These are phyloP conservation scores for Lasiodiplodia citricola DNA, from an alignment of 2,329 filamentous ascomycete genomes.

Conservation along the genomic window DNA sequence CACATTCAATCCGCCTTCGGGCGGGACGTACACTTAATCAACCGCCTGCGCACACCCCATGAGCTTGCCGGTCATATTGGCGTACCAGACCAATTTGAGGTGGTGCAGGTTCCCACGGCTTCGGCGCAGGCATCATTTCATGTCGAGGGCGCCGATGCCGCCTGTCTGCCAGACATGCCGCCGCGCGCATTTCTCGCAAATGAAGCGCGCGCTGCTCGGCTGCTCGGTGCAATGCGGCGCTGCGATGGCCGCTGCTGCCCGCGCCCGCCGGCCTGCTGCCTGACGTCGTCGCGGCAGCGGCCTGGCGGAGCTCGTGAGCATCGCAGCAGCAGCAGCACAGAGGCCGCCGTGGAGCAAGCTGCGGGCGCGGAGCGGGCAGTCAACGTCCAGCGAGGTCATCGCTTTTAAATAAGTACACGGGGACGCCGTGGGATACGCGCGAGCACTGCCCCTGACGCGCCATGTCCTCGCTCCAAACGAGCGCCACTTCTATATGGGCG, in stretches of 20 bases:
- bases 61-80: conserved; percentile 54
- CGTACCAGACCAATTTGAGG: conserved; percentile 46
- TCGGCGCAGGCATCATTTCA: conserved; percentile 9
- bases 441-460: conserved; percentile 27
- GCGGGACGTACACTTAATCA: conserved; percentile 50
- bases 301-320: not conserved
- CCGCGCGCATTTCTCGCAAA: conserved; percentile 19
- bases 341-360: not conserved
- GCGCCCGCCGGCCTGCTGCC: not conserved
- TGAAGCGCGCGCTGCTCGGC: conserved; percentile 12
- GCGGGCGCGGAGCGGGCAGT: conserved; percentile 7
- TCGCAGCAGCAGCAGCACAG: not conserved
- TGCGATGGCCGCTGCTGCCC: not conserved
- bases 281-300: not conserved
- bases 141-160: conserved; percentile 39
- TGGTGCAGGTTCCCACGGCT: conserved; percentile 18
- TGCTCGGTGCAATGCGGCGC: not conserved
- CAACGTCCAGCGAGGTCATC: conserved; percentile 9
- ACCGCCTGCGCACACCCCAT: conserved; percentile 44
- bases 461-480: conserved; percentile 24
- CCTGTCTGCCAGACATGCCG: conserved; percentile 42
- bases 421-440: conserved; percentile 18
- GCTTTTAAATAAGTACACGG: conserved; percentile 21
- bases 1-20: conserved; percentile 45
- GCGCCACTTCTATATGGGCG: conserved; percentile 22